Evolutionary conservation across 495 filamentous ascomycete genomes (phyloP), one percentile per base, ranked within the genome.

Genomic region (Trichoderma erinaceum): DNA sequence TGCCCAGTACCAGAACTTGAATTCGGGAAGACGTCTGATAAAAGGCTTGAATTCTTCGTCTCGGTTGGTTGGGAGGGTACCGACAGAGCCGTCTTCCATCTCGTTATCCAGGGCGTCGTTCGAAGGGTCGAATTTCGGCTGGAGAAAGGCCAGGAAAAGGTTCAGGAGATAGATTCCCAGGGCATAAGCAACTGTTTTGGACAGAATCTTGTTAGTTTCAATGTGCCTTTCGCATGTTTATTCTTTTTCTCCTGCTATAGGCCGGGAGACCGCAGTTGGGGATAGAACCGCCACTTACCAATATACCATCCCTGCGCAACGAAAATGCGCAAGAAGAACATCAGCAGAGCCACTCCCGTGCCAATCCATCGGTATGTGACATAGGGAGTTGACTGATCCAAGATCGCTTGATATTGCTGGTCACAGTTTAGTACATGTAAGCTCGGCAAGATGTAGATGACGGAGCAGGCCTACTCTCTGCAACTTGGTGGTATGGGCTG

Each of bases 131-230:
- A 99, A 97, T 84, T 99, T 99, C 69, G 95, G 95, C 73, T 93
- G 91, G 21, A 99, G 85, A 85, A 99, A 99, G 70, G 96, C 96
- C 76, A 99, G 92, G 88, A 99, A 99, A 67, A 98, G 88, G 82
- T 99, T 99, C 67, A 99, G 89, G 61, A 99, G 92, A 83, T 98
- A 99, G 84, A 99, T 99, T 69, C 95, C 95, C 67, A 99, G 88
- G 32, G 95, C 94, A 81, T 99, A 99, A 71, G 92, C 92, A 70
- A 99, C 95, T 98, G 73, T 16, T 23, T 32, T 8, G 41, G 44
- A 41, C 38, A 63, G 21, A 50, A 58, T 25, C 32, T 25, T 29
- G 48, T 68, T 69, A 64, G 48, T 10, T n/a, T 52, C 48, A 3
- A 7, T 21, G 25, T 15, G 3, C 1, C 1, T 18, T 16, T 46